Base-by-base conservation (phyloP, 1,284 basidiomycete species). In the Cryptococcus wingfieldii region DNA sequence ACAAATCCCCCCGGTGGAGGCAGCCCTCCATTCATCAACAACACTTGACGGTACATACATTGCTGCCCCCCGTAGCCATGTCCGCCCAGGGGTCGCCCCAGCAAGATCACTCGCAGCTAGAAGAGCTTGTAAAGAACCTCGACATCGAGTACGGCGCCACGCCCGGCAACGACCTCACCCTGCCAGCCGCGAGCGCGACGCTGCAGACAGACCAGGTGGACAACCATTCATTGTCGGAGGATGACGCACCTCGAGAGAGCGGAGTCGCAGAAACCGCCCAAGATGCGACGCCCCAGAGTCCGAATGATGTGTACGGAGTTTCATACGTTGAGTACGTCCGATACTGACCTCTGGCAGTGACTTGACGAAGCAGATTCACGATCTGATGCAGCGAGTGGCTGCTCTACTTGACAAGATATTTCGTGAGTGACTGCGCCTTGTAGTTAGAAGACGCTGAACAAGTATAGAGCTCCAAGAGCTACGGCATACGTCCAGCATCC, bases 401-500 rank as follows among this genome's bases (percentile, higher is more conserved):
- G 39, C 47, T n/a, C 54, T 73, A 4, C 52, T 65, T 5, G 64
- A 67, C 37, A 55, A 60, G 39, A 66, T 71, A 38, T 73, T 67
- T 53, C 64, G 66, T 63, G 47, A 28, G 63, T 61, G 14, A 18
- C 34, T 31, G 31, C 41, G 14, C 23, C 23, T 23, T n/a, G 14
- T 1, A 42, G n/a, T 42, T 7, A 13, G 41, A 8, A n/a, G 14
- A n/a, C 2, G 5, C 41, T 42, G 19, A 42, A 8, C 8, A 23
- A 42, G 9, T 42, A n/a, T 37, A 65, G 66, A 70, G 55, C 64
- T 69, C 27, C 61, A 74, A 52, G 71, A 74, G 51, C 53, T 72
- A 4, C 67, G 72, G 16, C 71, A 72, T 51, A 57, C 66, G 2
- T 54, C 52, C n/a, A 5, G 80, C 82, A 61, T 81, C 80, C 18